Evolutionary conservation across 2,329 filamentous ascomycete genomes (phyloP).

Genomic region (Byssochlamys sp.): DNA sequence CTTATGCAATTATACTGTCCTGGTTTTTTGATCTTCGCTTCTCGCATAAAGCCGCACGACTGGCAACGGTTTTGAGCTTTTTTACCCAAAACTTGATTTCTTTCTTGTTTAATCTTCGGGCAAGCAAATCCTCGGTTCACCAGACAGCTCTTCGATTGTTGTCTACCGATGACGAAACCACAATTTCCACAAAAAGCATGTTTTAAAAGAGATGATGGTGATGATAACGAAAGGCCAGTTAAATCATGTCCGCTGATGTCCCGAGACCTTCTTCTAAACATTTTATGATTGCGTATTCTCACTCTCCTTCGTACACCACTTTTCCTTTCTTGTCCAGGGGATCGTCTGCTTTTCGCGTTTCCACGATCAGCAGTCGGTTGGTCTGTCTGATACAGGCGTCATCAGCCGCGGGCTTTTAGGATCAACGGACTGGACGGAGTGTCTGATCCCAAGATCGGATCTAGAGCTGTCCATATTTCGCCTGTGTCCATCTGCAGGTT

Average conservation of each 20-base stretch:
- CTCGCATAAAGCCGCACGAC: neutral
- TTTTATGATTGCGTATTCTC: neutral
- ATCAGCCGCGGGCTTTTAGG: neutral
- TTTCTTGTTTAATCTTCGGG: slow-evolving; percentile 1
- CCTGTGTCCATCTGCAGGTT: neutral
- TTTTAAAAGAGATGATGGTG: slow-evolving; percentile 5
- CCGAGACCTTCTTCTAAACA: neutral
- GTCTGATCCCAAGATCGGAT: neutral
- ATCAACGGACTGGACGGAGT: neutral
- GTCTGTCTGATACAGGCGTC: no score
- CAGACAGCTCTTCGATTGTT: neutral
- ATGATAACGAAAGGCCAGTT: slow-evolving; percentile 6
- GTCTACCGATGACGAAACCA: neutral
- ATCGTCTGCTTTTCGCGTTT: neutral
- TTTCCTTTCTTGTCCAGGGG: neutral
- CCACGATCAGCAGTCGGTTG: neutral
- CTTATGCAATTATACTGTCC: slow-evolving; percentile 3
- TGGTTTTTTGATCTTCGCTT: slow-evolving; percentile 1
- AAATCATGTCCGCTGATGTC: slow-evolving; percentile 1
- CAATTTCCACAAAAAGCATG: slow-evolving; percentile 1
- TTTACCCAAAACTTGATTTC: slow-evolving; percentile 1
- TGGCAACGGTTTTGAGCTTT: neutral
- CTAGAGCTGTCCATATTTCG: neutral
- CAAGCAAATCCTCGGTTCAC: slow-evolving; percentile 2
- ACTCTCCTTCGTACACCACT: neutral